Evolutionary conservation across 139 green algal species (phyloP), one percentile per base, ranked within the genome.

Genomic region (Volvox africanus): DNA sequence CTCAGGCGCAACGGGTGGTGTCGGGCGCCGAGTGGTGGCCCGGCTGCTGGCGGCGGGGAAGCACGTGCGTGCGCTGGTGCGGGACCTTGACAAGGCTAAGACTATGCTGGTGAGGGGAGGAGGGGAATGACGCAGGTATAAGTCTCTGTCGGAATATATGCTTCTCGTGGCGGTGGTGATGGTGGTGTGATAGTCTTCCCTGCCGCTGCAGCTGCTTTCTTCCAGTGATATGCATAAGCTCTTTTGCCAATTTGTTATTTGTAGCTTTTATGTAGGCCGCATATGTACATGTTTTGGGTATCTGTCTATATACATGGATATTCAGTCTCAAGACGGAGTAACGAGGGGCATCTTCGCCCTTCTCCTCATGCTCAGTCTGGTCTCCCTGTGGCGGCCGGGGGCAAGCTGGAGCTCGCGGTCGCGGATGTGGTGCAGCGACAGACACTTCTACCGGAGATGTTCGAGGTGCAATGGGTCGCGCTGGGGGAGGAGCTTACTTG

Each of bases 1-100:
- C 24, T 0, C 55, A 92, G 97, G 97, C 33, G 97, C 97, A 18
- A 98, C 97, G 22, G 97, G 97, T 35, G 96, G 97, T 44, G 95
- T 98, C 86, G 97, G 97, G 76, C 95, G 94, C 90, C 94, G 97
- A 0, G 96, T 98, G 61, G 97, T 99, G 86, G 77, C 92, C 55
- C 84, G 90, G n/a, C 94, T 99, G 89, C 91, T 98, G 61, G 61
- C 85, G 30, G 83, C 82, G 33, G 97, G 95, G 1, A 84, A 89
- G 69, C 86, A 90, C 28, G 97, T 99, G 84, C 92, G 97, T 12
- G 97, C 95, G 12, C 92, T 99, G 73, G 97, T 98, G 24, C 88
- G 95, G 2, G 95, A 97, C 79, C 33, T 94, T 32, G 86, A 91
- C 5, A 98, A 97, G 87, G 97, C 95, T 0, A 87, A 88, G 44